These are phyloP conservation scores for Alternaria novae-zelandiae DNA, from an alignment of 2,329 filamentous ascomycete genomes.

Conservation along the genomic window DNA sequence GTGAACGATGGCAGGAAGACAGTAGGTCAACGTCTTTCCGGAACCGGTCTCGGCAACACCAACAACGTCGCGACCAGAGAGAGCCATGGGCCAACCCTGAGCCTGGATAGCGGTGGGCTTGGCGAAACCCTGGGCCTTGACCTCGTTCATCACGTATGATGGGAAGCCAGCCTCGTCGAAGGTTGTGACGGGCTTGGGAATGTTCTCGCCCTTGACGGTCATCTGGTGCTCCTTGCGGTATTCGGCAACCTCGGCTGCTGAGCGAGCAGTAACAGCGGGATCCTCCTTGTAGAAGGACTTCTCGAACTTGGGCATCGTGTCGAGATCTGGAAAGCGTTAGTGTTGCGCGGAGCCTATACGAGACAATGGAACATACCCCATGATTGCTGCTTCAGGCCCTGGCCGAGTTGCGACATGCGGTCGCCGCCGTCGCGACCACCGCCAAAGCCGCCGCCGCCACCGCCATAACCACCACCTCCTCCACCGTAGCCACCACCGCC, in stretches of 20 bases:
- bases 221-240: constrained; percentile 89
- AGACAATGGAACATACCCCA: constrained; percentile 73
- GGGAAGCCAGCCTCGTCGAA: constrained; percentile 99
- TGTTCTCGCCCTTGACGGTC: constrained; percentile 76
- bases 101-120: constrained; percentile 96
- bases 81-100: constrained; percentile 98
- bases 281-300: constrained; percentile 99
- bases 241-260: constrained; percentile 79
- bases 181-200: constrained; percentile 93
- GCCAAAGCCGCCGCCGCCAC: constrained; percentile 48
- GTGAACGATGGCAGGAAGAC: constrained; percentile 96
- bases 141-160: constrained; percentile 95
- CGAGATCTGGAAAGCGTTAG: constrained; percentile 67
- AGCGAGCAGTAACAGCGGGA: constrained; percentile 75
- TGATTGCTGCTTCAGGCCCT: constrained; percentile 82
- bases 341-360: not conserved
- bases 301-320: constrained; percentile 89
- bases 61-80: constrained; percentile 96
- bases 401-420: constrained; percentile 90
- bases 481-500: constrained; percentile 64
- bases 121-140: constrained; percentile 96
- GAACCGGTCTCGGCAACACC: constrained; percentile 99
- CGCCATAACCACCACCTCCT: constrained; percentile 32
- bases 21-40: constrained; percentile 98
- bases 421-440: constrained; percentile 75